These are phyloP conservation scores for Pterocarpus santalinus DNA, from an alignment of 306 rosid genomes.

Conservation along the genomic window DNA sequence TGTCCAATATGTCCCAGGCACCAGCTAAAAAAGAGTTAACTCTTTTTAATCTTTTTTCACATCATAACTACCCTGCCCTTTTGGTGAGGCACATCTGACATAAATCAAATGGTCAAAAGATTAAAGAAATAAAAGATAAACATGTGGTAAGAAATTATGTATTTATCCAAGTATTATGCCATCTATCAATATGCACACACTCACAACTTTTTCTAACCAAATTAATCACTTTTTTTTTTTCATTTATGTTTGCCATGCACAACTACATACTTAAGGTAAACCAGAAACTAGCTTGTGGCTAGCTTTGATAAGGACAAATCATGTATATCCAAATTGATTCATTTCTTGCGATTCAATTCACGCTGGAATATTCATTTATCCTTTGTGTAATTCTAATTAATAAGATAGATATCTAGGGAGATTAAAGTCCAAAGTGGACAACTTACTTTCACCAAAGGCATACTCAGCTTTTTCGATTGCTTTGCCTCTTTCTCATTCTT, in stretches of 20 bases:
- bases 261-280: background rate
- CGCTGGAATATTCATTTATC: conserved; percentile 25
- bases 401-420: conserved; percentile 15
- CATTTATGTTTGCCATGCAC: conserved; percentile 9
- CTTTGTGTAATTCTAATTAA: background rate
- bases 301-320: conserved; percentile 16
- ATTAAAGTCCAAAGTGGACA: conserved; percentile 48
- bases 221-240: background rate
- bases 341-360: conserved; percentile 39
- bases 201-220: background rate
- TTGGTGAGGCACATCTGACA: background rate
- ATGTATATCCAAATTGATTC: conserved; percentile 39
- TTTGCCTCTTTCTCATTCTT: conserved; percentile 40
- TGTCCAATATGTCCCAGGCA: conserved; percentile 25
- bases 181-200: background rate
- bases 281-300: background rate
- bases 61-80: conserved; percentile 23
- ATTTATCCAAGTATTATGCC: background rate
- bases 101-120: background rate
- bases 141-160: background rate
- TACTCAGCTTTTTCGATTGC: conserved; percentile 40
- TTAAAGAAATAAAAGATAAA: background rate
- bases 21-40: conserved; percentile 11
- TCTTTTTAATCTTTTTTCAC: conserved; percentile 29
- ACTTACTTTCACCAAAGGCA: conserved; percentile 49